Percentiles rank a stretch among this genome's conserved stretches.
Evolutionary conservation across 148 eudicot genomes (phyloP).

Genomic region (Chenopodium berlandieri): DNA sequence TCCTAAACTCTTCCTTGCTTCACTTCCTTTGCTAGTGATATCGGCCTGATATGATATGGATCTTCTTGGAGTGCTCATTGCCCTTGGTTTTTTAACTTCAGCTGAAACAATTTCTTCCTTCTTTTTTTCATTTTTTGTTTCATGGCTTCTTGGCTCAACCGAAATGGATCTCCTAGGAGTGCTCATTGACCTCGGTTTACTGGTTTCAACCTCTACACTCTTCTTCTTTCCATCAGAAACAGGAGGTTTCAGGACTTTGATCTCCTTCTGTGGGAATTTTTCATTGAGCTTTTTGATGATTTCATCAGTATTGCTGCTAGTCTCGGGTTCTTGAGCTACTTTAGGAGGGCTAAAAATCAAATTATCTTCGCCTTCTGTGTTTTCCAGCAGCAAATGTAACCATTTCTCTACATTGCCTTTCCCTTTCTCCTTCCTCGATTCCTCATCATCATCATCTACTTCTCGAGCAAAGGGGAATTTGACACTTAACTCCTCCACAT

Average conservation of each 20-base stretch:
- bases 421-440: constrained; percentile 67
- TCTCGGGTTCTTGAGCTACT: constrained; percentile 23
- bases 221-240: constrained; percentile 22
- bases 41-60: constrained; percentile 21
- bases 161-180: constrained; percentile 40
- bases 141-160: constrained; percentile 6
- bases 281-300: constrained; percentile 48
- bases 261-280: constrained; percentile 51
- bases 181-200: constrained; percentile 28
- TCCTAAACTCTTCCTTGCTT: constrained; percentile 21
- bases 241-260: constrained; percentile 22
- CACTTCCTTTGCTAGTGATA: background rate
- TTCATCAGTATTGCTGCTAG: constrained; percentile 43
- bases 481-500: constrained; percentile 21
- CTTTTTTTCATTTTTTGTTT: constrained; percentile 9
- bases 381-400: constrained; percentile 69
- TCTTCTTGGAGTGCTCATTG: constrained; percentile 46
- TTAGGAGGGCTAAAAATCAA: constrained; percentile 29
- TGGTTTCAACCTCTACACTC: constrained; percentile 27
- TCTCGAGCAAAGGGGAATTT: constrained; percentile 39
- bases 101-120: constrained; percentile 10
- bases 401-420: constrained; percentile 91
- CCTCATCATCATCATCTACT: constrained; percentile 61
- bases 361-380: constrained; percentile 29
- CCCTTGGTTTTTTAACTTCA: constrained; percentile 31